Conservation (phyloP, 225 moss, liverwort and hornwort species). For the Pleurozium schreberi region DNA sequence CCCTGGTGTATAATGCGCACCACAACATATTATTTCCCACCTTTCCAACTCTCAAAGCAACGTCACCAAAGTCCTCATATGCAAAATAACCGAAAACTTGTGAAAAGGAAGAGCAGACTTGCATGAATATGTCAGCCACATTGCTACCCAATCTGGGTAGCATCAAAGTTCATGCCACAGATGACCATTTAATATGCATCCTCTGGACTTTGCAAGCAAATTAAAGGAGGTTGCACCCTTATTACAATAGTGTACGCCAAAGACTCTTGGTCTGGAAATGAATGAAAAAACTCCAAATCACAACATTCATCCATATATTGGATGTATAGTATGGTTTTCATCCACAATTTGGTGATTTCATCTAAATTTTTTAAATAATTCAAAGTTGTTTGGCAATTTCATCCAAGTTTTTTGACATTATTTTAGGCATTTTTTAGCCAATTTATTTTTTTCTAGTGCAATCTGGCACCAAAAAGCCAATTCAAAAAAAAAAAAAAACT, state of each 20-base stretch:
- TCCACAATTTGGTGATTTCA: too few species aligned
- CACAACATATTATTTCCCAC: neutral
- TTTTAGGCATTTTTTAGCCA: too few species aligned
- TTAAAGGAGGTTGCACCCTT: neutral
- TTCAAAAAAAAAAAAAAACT: too few species aligned
- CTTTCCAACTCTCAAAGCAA: neutral
- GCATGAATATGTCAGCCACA: neutral
- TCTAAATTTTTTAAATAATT: too few species aligned
- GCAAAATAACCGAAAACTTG: neutral
- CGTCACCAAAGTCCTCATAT: neutral
- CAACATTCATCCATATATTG: too few species aligned
- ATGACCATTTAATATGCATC: neutral
- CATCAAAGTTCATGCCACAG: neutral
- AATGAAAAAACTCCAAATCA: neutral
- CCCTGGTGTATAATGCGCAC: neutral
- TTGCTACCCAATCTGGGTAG: neutral
- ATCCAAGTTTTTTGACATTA: too few species aligned
- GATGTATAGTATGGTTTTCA: too few species aligned
- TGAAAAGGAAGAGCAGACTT: neutral
- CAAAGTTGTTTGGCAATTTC: too few species aligned
- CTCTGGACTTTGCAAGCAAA: neutral
- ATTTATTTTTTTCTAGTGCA: too few species aligned
- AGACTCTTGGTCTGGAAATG: neutral
- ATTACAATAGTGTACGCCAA: too few species aligned
- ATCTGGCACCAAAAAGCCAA: too few species aligned